Evolutionary conservation across 2,329 filamentous ascomycete genomes (phyloP), one percentile per base, ranked within the genome.

Genomic region (Shiraia bambusicola): DNA sequence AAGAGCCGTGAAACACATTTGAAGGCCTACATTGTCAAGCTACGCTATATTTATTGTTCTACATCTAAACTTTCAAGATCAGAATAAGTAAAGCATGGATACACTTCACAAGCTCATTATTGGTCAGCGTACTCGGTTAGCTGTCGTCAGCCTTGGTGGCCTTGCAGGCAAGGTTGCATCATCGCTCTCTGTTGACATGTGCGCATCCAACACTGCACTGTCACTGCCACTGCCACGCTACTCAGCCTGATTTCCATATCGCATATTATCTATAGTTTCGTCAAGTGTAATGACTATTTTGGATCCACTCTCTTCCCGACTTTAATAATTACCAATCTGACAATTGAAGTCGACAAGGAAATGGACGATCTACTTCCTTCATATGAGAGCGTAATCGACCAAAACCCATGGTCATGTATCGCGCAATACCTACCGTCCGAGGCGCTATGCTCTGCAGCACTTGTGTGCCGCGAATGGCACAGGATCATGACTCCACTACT

Each of bases 321-420:
- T 15, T n/a, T 16, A 3, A 12, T 26, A 8, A 15, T 15, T 22
- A 35, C 14, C 25, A 15, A 9, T 3, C 25, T 19, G 34, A 15
- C 13, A 15, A 10, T 16, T 33, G 28, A 39, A 34, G 31, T 16
- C 19, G 6, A 15, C 6, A 12, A n/a, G 14, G 30, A 15, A 13
- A 81, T 81, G 78, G 78, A 82, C 55, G 72, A 76, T 36, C 70
- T 78, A 37, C 78, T 79, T 22, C 81, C 81, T 4, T 79, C 79
- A n/a, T 84, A 83, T 58, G 72, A 80, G 54, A 73, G 70, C 33
- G 79, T 78, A 37, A 78, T 76, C 9, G 65, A 72, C 42, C 71
- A 75, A 50, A 75, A 83, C 54, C 72, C 73, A 28, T 81, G 78
- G 77, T 61, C 71, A 27, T 70, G 83, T 27, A 69, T 83, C 38